Evolutionary conservation across 2,329 filamentous ascomycete species (phyloP).

Genomic region (Phialophora chinensis): DNA sequence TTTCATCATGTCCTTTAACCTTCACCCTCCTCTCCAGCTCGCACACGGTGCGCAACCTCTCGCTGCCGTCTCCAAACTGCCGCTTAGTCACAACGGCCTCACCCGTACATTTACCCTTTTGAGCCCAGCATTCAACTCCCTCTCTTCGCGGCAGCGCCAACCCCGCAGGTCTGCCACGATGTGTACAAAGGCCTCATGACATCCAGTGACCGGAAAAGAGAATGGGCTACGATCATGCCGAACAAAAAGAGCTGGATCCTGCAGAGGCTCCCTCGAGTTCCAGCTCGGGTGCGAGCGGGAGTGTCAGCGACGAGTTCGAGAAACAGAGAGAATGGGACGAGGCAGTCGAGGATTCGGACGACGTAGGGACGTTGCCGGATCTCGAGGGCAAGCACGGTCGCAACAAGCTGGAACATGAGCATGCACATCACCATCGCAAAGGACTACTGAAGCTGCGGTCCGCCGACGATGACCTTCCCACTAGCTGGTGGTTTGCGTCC

Average conservation of each 20-base stretch:
- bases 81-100: neutral
- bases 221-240: conserved; percentile 35
- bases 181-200: conserved; percentile 18
- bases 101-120: neutral
- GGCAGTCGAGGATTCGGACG: conserved; percentile 2
- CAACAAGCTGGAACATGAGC: conserved; percentile 17
- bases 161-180: conserved; percentile 11
- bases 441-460: conserved; percentile 46
- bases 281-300: conserved; percentile 23
- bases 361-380: conserved; percentile 19
- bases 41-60: neutral
- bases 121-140: neutral
- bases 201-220: neutral
- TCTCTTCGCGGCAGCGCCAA: neutral
- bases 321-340: conserved; percentile 25
- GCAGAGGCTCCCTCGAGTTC: conserved; percentile 20
- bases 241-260: conserved; percentile 31
- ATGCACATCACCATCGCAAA: conserved; percentile 25
- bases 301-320: conserved; percentile 20
- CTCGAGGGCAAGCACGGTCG: conserved; percentile 23
- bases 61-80: neutral
- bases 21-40: neutral
- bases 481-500: conserved; percentile 58
- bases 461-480: conserved; percentile 50
- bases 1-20: conserved; percentile 10